Evolutionary conservation across 228 moss, liverwort and hornwort species (phyloP).

Genomic region (Sphagnum fallax): DNA sequence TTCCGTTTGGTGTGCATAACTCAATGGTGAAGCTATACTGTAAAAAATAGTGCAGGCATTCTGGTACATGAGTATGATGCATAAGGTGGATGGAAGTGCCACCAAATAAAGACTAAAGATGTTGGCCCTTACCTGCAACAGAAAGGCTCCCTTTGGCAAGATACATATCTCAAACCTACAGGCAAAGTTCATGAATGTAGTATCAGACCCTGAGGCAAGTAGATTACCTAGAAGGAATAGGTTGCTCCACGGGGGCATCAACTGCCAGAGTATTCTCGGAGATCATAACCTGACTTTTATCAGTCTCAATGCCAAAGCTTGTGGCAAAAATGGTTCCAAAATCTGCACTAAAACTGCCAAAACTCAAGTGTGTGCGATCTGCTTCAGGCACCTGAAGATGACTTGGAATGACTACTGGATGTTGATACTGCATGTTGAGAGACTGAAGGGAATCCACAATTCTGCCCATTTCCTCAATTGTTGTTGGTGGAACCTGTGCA

Average conservation of each 20-base stretch:
- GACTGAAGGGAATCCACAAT: constrained; percentile 60
- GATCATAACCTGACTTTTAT: constrained; percentile 22
- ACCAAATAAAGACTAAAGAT: not conserved
- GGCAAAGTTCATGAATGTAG: not conserved
- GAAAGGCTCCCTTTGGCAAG: not conserved
- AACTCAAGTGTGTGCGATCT: constrained; percentile 82
- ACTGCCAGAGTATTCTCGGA: constrained; percentile 33
- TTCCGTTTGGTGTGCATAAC: constrained; percentile 50
- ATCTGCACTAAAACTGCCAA: constrained; percentile 86
- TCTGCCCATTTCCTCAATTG: constrained; percentile 33
- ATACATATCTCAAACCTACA: not conserved
- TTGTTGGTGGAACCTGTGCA: constrained; percentile 29
- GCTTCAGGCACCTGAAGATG: constrained; percentile 85
- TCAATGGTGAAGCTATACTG: constrained; percentile 45
- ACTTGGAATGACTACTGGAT: constrained; percentile 83
- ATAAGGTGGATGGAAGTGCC: not conserved
- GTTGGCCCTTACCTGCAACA: not conserved
- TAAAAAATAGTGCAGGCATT: constrained; percentile 34
- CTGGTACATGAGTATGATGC: not conserved
- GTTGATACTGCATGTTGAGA: constrained; percentile 65
- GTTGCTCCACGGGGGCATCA: constrained; percentile 47
- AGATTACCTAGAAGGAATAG: constrained; percentile 49
- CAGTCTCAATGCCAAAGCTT: constrained; percentile 44
- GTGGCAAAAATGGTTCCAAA: constrained; percentile 63
- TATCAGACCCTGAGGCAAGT: not conserved